Evolutionary conservation across 2,329 filamentous ascomycete genomes (phyloP), one percentile per base, ranked within the genome.

Genomic region (Claviceps humidiphila): DNA sequence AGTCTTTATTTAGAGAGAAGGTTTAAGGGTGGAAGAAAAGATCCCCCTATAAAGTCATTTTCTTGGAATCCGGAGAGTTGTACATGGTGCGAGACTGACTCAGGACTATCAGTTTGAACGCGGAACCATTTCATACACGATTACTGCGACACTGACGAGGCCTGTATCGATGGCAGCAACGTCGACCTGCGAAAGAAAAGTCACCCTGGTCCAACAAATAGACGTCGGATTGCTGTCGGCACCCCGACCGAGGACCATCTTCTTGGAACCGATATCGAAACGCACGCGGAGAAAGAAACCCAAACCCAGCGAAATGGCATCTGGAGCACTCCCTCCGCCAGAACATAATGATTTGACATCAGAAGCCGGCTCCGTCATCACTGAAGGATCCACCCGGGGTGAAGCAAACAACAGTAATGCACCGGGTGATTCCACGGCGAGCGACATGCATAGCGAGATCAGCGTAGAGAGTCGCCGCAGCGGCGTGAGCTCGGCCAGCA

Each of bases 51-150:
- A 30, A 30, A 30, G 30, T 4, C 9, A 30, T 30, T 1, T 30
- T 11, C 3, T 3, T 30, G 30, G 30, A 3, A 30, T 30, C 30
- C 8, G 8, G 30, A 4, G 9, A 30, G 9, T 11, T 30, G 9
- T 11, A 11, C 30, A 30, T 4, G 37, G 16, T 30, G 7, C 24
- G n/a, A 34, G 9, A 7, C 51, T 53, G 44, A 53, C 37, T 37
- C 6, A n/a, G 30, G n/a, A 30, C 8, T 30, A 39, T 46, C 67
- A 97, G 89, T 98, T 98, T 67, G 93, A 97, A 69, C 83, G 91
- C 63, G 93, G 93, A 39, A 90, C 88, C 2, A 88, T 98, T 60
- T 85, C 86, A 20, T 98, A 97, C 69, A 82, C 91, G 71, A 79
- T 97, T 60, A 91, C 88, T 5, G 85, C 91, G 37, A 96, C 89